Base-by-base conservation (phyloP, 2,329 filamentous ascomycete genomes). In the Akanthomyces dipterigenus region DNA sequence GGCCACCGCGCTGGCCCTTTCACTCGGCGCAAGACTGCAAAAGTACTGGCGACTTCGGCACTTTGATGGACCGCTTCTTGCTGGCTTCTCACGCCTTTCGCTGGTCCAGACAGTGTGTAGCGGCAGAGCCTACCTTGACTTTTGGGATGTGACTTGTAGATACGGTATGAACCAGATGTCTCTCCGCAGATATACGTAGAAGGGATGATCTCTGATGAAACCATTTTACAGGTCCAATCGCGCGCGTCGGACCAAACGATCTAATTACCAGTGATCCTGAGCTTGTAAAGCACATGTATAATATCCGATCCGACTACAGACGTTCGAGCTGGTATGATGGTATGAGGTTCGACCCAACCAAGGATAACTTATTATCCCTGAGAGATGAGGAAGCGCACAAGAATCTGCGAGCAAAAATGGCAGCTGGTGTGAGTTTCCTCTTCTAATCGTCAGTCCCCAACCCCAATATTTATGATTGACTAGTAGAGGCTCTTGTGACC, bases 301-400 rank as follows among this genome's bases (percentile, higher is more conserved):
- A 65, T 3, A 73, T 73, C 5, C 68, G 74, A 14, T 72, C 70
- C 20, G 63, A 66, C 2, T 77, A 77, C 54, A 64, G 61, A 2
- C 70, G 73, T 0, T 72, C 72, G 2, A 65, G 67, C 0, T 82
- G 78, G 78, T 82, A 82, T 65, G 73, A 78, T 58, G 77, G 75
- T 1, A 73, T 80, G 65, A 75, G 78, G n/a, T 75, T 86, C 64
- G 77, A 86, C 63, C 78, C 80, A 0, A 74, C 78, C 36, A 73
- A 74, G 45, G 77, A 83, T 63, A 82, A 80, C 57, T 73, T 85
- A 5, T 75, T 83, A 59, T 81, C 79, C 0, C 73, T 77, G 58
- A 74, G 76, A 42, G 74, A 84, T 57, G 78, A 80, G 46, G 74
- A 74, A 16, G 70, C 72, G 51, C 82, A 80, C 68, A 70, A 67